Evolutionary conservation across 352 stramenopile species (phyloP).

Genomic region (Pythium aphanidermatum): DNA sequence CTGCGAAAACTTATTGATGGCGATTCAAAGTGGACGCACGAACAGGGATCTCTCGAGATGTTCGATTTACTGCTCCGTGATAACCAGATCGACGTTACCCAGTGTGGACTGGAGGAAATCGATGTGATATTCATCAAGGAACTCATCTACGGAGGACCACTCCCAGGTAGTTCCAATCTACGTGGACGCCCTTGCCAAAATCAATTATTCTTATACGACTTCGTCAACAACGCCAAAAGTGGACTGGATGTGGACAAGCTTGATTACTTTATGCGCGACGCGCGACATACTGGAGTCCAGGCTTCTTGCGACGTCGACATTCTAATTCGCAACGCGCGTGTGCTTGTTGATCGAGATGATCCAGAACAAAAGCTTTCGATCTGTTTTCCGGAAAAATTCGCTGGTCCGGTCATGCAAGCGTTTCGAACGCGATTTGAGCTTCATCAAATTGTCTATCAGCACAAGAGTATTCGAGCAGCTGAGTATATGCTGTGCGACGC

Average conservation of each 20-base stretch:
- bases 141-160: slow-evolving; percentile 58
- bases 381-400: slow-evolving; percentile 87
- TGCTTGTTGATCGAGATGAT: slow-evolving; percentile 55
- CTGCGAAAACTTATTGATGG: slow-evolving; percentile 9
- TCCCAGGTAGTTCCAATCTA: slow-evolving; percentile 29
- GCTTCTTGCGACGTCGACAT: slow-evolving; percentile 66
- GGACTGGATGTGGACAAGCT: slow-evolving; percentile 89
- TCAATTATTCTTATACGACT: slow-evolving; percentile 80
- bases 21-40: slow-evolving; percentile 50
- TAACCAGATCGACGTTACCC: slow-evolving; percentile 49
- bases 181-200: slow-evolving; percentile 32
- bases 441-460: slow-evolving; percentile 85
- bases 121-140: slow-evolving; percentile 79
- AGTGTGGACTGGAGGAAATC: slow-evolving; percentile 39
- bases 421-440: slow-evolving; percentile 86
- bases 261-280: slow-evolving; percentile 88
- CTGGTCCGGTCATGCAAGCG: slow-evolving; percentile 80
- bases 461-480: slow-evolving; percentile 72
- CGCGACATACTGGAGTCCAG: slow-evolving; percentile 66
- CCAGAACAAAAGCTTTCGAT: slow-evolving; percentile 39
- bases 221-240: slow-evolving; percentile 86
- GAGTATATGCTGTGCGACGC: slow-evolving; percentile 89
- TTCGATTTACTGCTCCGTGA: slow-evolving; percentile 50
- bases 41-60: slow-evolving; percentile 73
- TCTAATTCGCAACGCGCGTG: slow-evolving; percentile 66